These are phyloP conservation scores for Thermoascus crustaceus DNA, from an alignment of 2,329 filamentous ascomycete species.

Conservation along the genomic window DNA sequence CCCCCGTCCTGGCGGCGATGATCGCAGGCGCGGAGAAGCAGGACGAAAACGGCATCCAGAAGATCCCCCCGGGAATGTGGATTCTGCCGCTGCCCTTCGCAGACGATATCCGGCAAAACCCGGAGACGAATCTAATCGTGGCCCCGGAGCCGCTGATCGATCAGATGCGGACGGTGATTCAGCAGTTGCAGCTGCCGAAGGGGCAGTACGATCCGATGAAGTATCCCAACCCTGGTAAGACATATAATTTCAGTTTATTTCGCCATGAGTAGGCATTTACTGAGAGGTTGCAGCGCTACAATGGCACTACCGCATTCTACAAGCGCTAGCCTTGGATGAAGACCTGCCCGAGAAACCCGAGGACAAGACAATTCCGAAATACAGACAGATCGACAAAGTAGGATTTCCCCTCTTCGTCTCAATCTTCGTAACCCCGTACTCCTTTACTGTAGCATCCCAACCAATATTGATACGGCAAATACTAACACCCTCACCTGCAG, in stretches of 20 bases:
- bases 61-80: slow-evolving; percentile 78
- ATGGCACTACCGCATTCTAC: slow-evolving; percentile 94
- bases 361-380: slow-evolving; percentile 78
- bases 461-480: too few relatives aligned
- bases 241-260: not conserved
- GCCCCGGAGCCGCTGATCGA: slow-evolving; percentile 67
- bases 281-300: slow-evolving; percentile 53
- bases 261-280: slow-evolving; percentile 8
- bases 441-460: too few relatives aligned
- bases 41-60: slow-evolving; percentile 59
- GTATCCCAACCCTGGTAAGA: slow-evolving; percentile 70
- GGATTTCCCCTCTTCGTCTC: slow-evolving; percentile 1
- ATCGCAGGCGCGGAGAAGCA: slow-evolving; percentile 63
- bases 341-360: slow-evolving; percentile 66
- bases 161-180: slow-evolving; percentile 71
- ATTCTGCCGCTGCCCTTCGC: slow-evolving; percentile 79
- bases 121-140: slow-evolving; percentile 50
- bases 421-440: too few relatives aligned
- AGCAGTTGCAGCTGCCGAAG: slow-evolving; percentile 82
- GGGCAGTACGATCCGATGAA: slow-evolving; percentile 73
- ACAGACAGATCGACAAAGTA: slow-evolving; percentile 75
- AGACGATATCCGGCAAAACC: slow-evolving; percentile 74
- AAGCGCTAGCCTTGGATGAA: slow-evolving; percentile 84
- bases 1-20: slow-evolving; percentile 71
- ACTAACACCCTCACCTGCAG: slow-evolving; percentile 21